Evolutionary conservation across 768 basidiomycete genomes (phyloP), one percentile per base, ranked within the genome.

Genomic region (Serendipita indica): DNA sequence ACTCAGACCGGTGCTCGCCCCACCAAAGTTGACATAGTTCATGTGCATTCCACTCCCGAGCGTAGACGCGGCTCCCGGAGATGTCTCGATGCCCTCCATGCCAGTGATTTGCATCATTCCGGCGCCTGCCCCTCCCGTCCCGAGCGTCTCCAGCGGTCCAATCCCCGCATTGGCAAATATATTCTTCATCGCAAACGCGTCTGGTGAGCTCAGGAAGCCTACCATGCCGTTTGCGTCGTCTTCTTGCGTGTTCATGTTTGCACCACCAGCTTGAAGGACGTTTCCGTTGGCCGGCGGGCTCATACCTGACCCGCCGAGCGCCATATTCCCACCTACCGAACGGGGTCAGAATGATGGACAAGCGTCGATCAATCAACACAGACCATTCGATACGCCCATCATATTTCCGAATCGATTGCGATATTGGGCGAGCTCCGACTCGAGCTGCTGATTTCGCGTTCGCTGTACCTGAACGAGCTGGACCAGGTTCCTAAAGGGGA

Each of bases 361-460:
- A 43, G n/a, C n/a, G n/a, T n/a, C n/a, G n/a, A 37, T n/a, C 10
- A 10, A n/a, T 37, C 35, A 37, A n/a, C 35, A n/a, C 41, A 18
- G 18, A 43, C 41, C 30, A 27, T 32, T 32, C 7, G 22, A 12
- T 16, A 10, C 45, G 22, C 45, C 45, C 45, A 46, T 27, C 20
- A 54, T 32, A 30, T 54, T 54, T 32, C 49, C 49, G 30, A 27
- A 54, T 12, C 49, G 12, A 32, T 54, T 54, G 20, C 49, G 49
- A 27, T 54, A 54, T 1, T 54, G 16, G 30, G 49, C 49, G 49
- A 54, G 49, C 49, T 54, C 49, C 10, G 49, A 54, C 30, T 54
- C 49, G 22, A 54, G 49, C 49, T 54, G 49, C 22, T 41, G 58
- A 28, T 27, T 54, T 18, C 41, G 10, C 46, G 43, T 34, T 14